Conservation (phyloP, 768 basidiomycete species). For the Kwoniella heveanensis region DNA sequence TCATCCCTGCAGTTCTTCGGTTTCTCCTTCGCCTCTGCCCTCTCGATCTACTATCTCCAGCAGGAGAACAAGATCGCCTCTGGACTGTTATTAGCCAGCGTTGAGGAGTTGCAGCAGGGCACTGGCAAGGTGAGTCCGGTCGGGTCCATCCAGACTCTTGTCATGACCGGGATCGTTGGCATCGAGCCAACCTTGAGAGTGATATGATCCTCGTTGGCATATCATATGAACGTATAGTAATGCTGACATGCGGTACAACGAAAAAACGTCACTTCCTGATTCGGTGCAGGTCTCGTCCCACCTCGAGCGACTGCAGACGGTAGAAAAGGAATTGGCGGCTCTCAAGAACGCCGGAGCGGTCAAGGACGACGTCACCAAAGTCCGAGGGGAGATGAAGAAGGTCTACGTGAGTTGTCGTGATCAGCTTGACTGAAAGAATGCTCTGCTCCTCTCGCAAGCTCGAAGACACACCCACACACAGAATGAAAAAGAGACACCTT, state of each 20-base stretch:
- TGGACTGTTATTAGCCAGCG: slow-evolving; percentile 80
- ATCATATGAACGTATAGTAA: no score
- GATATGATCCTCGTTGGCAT: no score
- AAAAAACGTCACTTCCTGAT: no score
- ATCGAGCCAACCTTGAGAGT: no score
- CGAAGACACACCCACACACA: no score
- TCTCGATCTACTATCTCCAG: slow-evolving; percentile 81
- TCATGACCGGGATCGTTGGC: no score
- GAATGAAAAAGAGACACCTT: no score
- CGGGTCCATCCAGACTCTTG: background rate
- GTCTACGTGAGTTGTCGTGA: slow-evolving; percentile 60
- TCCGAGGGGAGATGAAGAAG: slow-evolving; percentile 82
- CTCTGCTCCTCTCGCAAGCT: background rate
- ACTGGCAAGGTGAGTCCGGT: slow-evolving; percentile 68
- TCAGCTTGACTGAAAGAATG: background rate
- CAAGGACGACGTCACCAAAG: slow-evolving; percentile 76
- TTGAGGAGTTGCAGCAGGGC: slow-evolving; percentile 79
- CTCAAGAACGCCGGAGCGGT: slow-evolving; percentile 67
- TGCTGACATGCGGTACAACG: no score
- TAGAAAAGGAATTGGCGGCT: slow-evolving; percentile 85
- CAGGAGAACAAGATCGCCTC: slow-evolving; percentile 90
- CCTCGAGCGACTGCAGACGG: slow-evolving; percentile 63
- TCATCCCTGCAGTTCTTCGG: slow-evolving; percentile 64
- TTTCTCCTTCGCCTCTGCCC: slow-evolving; percentile 83
- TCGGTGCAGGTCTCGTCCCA: slow-evolving; percentile 55